phyloP scores from a whole-genome alignment of 148 eudicot species.

The Cornus controversa region DNA sequence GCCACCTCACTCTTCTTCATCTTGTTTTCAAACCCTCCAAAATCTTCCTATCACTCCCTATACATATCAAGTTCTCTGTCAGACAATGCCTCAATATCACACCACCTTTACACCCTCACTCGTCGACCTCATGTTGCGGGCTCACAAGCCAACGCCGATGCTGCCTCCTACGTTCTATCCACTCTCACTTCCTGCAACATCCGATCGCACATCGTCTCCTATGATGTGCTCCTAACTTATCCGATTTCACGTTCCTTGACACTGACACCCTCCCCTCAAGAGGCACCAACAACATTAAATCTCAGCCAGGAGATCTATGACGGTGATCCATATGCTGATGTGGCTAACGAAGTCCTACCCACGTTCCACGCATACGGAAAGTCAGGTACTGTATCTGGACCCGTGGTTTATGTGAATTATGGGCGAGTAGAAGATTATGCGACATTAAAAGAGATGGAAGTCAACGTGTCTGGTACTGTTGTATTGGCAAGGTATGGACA shows the following conservation, averaged over 20 bases:
- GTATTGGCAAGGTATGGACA: conserved; percentile 53
- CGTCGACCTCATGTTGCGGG: conserved; percentile 55
- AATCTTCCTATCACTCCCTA: conserved; percentile 32
- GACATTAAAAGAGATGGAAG: conserved; percentile 30
- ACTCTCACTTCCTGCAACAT: conserved; percentile 33
- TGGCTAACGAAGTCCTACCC: conserved; percentile 35
- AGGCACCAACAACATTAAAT: conserved; percentile 13
- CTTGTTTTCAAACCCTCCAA: conserved; percentile 21
- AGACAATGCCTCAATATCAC: conserved; percentile 35
- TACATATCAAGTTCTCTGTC: conserved; percentile 31
- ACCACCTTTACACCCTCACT: conserved; percentile 50
- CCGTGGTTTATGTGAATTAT: conserved; percentile 53
- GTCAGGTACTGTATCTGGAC: conserved; percentile 50
- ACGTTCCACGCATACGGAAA: conserved; percentile 53
- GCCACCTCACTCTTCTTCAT: conserved; percentile 24
- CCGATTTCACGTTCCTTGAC: conserved; percentile 39
- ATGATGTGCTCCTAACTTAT: conserved; percentile 42
- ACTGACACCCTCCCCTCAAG: conserved; percentile 20
- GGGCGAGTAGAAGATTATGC: conserved; percentile 54
- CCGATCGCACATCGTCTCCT: conserved; percentile 33
- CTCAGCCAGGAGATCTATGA: conserved; percentile 43
- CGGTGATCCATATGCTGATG: conserved; percentile 50
- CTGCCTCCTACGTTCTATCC: conserved; percentile 50
- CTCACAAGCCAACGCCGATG: conserved; percentile 44
- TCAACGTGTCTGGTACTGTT: conserved; percentile 36